phyloP scores from a whole-genome alignment of 495 filamentous ascomycete genomes.

The Cairneyella variabilis region DNA sequence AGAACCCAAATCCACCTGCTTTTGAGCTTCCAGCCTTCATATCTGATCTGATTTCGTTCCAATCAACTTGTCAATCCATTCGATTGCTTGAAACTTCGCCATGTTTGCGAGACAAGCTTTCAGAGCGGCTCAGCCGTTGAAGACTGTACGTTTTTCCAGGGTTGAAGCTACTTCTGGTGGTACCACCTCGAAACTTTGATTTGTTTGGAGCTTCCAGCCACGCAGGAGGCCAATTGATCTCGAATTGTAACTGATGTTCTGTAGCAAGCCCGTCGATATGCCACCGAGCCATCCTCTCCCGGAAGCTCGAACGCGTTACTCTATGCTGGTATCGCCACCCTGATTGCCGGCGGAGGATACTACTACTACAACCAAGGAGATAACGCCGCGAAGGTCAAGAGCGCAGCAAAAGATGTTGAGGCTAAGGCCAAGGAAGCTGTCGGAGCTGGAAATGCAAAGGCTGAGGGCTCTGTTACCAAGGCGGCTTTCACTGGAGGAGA shows the following conservation, averaged over 20 bases:
- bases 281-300: constrained; percentile 42
- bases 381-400: constrained; percentile 40
- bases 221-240: constrained; percentile 7
- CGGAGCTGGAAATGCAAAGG: constrained; percentile 13
- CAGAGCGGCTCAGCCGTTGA: constrained; percentile 42
- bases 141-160: constrained; percentile 36
- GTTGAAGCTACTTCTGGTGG: constrained; percentile 27
- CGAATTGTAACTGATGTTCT: neutral
- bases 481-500: constrained; percentile 76
- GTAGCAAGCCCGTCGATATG: constrained; percentile 47
- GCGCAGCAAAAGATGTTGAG: constrained; percentile 36
- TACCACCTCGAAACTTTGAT: neutral
- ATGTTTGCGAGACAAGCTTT: constrained; percentile 45
- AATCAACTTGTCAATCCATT: constrained; percentile 3
- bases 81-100: constrained; percentile 6
- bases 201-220: constrained; percentile 14
- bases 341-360: constrained; percentile 44
- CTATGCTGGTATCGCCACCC: constrained; percentile 34
- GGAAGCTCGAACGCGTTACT: constrained; percentile 39
- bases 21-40: neutral
- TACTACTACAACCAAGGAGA: constrained; percentile 45
- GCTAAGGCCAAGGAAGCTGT: constrained; percentile 37
- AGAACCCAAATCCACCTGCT: too few species aligned
- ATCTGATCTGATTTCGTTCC: neutral
- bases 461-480: constrained; percentile 34